Base-by-base conservation (phyloP, 2,329 filamentous ascomycete genomes). In the Tolypocladium paradoxum region DNA sequence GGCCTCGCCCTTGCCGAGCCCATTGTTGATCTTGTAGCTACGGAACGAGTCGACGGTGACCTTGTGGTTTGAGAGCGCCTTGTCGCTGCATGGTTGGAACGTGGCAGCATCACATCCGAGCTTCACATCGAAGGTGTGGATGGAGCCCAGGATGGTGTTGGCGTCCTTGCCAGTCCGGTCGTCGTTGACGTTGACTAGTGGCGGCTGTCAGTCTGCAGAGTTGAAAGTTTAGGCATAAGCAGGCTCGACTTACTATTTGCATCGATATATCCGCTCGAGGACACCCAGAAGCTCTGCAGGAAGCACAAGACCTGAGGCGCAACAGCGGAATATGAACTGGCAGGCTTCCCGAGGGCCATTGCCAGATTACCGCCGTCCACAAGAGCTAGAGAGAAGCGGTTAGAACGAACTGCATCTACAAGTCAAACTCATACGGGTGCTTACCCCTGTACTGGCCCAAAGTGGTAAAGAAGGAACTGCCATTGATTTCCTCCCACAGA, bases 401-500 rank as follows among this genome's bases (percentile, higher is more conserved):
- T 31, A 27, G 52, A 20, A 6, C 29, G 20, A 1, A 3, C 3
- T 9, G 3, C 9, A 20, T 46, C 3, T 31, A 6, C 8, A 11
- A 8, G 3, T n/a, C 1, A 29, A 4, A 2, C 2, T 8, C 16
- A 3, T 11, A 2, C 8, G 20, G 11, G 6, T 8, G 11, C 56
- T 77, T 64, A 61, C 83, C 77, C 59, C 88, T 81, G 64, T 92
- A 83, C 55, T 87, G 82, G 40, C 79, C 77, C 3, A 82, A 80
- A 34, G 83, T 71, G 1, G 88, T 93, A 69, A 92, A 95, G 73
- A 91, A 93, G 0, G 87, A 90, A 24, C 81, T 84, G 40, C 87
- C 86, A 27, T 75, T 73, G 16, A 91, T 81, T 66, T 93, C 89
- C 65, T 93, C 89, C 89, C 89, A 93, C 3, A 95, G 76, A 65